Base-by-base conservation (phyloP, 805 yeast species). In the Sporopachydermia lactativora region DNA sequence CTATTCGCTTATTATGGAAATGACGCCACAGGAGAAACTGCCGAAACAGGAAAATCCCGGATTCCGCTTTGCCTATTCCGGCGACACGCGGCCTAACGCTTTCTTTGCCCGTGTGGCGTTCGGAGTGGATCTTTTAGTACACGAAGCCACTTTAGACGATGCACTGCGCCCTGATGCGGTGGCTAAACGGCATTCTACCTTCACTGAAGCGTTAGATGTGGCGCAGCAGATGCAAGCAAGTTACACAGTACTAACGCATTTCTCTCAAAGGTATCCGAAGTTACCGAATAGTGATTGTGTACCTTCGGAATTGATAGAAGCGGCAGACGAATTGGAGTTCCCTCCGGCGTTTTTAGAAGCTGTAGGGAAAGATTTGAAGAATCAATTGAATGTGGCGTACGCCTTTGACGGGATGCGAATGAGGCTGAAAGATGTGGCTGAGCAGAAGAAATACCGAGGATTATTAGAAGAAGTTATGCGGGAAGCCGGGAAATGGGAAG, bases 111-210 rank as follows among this genome's bases (percentile, higher is more conserved):
- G 61, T 2, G 70, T 83, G 41, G 97, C 96, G 1, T 44, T 53
- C 15, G 56, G 64, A 8, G 72, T 84, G 18, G 89, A 85, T 52
- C 56, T 92, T 39, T 65, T 92, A 43, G 77, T 92, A 39, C 99
- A 92, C 57, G 99, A 92, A 57, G 88, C 96, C 0, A 84, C 98
- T 0, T 70, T 92, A 45, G 96, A 84, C 43, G 83, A 85, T 55
- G 82, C 71, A 19, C 64, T 85, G 38, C 61, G 67, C 4, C 76
- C 71, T 41, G 96, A 86, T 55, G 98, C 98, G 0, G 58, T 71
- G 18, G 67, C 71, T 24, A 92, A 92, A 55, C 73, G 75, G 45
- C 99, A 92, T 54, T 77, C 94, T 11, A 92, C 99, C 0, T 73
- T 86, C 42, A 71, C 81, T 15, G 97, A 89, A 53, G 97, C 97